Percentiles rank a stretch among this genome's conserved stretches.
phyloP scores from a whole-genome alignment of 768 basidiomycete species.

The Serendipita vermifera region DNA sequence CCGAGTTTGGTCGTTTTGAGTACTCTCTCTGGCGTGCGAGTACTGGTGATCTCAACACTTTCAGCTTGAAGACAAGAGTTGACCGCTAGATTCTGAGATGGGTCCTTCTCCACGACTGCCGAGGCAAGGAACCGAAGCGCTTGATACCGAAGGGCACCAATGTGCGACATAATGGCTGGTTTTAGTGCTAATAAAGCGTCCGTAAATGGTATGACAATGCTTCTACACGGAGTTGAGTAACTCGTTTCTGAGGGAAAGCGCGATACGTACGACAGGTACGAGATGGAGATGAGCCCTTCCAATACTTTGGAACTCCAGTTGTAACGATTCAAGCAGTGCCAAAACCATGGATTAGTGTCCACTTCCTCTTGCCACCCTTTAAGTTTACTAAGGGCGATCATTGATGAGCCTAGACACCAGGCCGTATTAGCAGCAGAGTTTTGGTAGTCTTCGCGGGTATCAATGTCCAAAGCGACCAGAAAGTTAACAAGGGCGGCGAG shows the following conservation, averaged over 20 bases:
- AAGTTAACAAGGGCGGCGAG: constrained; percentile 32
- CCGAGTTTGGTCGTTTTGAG: constrained; percentile 62
- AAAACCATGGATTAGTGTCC: constrained; percentile 40
- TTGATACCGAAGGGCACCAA: constrained; percentile 47
- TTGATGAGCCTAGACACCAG: constrained; percentile 49
- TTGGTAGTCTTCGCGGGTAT: constrained; percentile 22
- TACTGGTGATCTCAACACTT: constrained; percentile 36
- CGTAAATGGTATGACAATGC: constrained; percentile 28
- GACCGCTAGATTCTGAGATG: constrained; percentile 33
- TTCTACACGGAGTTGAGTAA: constrained; percentile 13
- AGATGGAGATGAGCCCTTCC: constrained; percentile 38
- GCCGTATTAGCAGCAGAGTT: constrained; percentile 31
- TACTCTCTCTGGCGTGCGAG: constrained; percentile 71
- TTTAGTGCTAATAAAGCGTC: constrained; percentile 42
- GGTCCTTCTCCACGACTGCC: constrained; percentile 28
- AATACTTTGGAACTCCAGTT: constrained; percentile 44
- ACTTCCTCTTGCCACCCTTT: constrained; percentile 37
- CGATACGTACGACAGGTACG: constrained; percentile 33
- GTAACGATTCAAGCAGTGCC: constrained; percentile 37
- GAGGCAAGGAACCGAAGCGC: constrained; percentile 52
- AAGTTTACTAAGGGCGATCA: constrained; percentile 38
- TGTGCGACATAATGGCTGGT: constrained; percentile 55
- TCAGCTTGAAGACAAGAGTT: constrained; percentile 68
- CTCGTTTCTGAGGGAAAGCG: neutral
- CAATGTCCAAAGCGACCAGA: constrained; percentile 24